Evolutionary conservation across 805 yeast genomes (phyloP).

Genomic region (Ogataea corticis): DNA sequence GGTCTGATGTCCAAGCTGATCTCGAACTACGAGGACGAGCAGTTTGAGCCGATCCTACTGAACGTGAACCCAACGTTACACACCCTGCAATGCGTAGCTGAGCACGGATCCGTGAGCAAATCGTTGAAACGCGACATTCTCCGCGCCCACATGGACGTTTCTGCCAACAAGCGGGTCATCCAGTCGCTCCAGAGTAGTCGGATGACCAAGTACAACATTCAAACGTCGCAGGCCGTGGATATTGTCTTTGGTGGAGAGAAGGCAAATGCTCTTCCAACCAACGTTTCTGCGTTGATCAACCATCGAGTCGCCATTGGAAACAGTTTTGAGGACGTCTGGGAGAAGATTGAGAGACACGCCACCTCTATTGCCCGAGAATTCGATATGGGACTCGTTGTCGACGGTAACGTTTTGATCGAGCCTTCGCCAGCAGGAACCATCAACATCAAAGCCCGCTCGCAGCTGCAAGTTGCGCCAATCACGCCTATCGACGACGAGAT

Average conservation of each 20-base stretch:
- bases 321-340: slow-evolving; percentile 42
- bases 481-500: slow-evolving; percentile 43
- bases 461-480: slow-evolving; percentile 46
- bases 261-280: slow-evolving; percentile 75
- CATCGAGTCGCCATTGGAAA: slow-evolving; percentile 65
- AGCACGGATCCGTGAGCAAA: slow-evolving; percentile 39
- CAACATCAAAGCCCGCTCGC: slow-evolving; percentile 19
- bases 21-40: slow-evolving; percentile 54
- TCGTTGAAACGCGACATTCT: slow-evolving; percentile 33
- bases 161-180: slow-evolving; percentile 36
- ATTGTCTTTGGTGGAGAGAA: slow-evolving; percentile 72
- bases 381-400: slow-evolving; percentile 47
- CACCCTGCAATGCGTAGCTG: slow-evolving; percentile 63
- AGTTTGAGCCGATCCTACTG: slow-evolving; percentile 48
- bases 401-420: slow-evolving; percentile 32
- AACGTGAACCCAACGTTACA: slow-evolving; percentile 59
- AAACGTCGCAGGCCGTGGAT: slow-evolving; percentile 70
- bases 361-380: slow-evolving; percentile 45
- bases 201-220: slow-evolving; percentile 39
- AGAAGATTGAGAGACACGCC: slow-evolving; percentile 39
- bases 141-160: slow-evolving; percentile 38
- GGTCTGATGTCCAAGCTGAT: slow-evolving; percentile 69
- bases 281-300: slow-evolving; percentile 53
- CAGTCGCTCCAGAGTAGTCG: slow-evolving; percentile 10
- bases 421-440: slow-evolving; percentile 27